Evolutionary conservation across 169 alveolate species (phyloP).

Genomic region (Theileria orientalis): DNA sequence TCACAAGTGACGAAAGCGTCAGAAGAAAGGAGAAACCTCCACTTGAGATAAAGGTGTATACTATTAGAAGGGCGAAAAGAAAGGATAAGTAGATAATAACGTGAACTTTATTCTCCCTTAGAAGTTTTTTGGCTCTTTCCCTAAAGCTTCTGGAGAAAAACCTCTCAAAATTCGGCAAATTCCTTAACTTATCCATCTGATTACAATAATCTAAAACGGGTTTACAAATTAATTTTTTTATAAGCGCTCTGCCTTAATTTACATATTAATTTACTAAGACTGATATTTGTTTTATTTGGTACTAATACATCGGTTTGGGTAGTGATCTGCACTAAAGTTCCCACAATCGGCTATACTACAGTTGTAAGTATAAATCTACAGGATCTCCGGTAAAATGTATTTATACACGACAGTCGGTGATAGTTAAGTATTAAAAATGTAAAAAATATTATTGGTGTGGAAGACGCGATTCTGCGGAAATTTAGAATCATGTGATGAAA

Average conservation of each 20-base stretch:
- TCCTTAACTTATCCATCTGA: background rate
- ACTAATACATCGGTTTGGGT: background rate
- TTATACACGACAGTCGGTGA: too few species aligned
- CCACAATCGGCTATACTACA: slow-evolving; percentile 6
- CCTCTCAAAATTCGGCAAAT: slow-evolving; percentile 24
- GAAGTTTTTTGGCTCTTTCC: slow-evolving; percentile 20
- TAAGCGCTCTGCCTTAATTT: background rate
- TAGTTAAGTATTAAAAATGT: too few species aligned
- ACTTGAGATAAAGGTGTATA: slow-evolving; percentile 83
- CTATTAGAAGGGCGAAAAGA: slow-evolving; percentile 70
- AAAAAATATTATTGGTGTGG: too few species aligned
- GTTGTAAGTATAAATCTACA: too few species aligned
- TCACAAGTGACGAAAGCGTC: slow-evolving; percentile 86
- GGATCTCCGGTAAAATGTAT: too few species aligned
- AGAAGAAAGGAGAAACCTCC: slow-evolving; percentile 91
- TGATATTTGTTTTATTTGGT: background rate
- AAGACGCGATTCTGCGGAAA: background rate
- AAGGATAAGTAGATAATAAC: slow-evolving; percentile 42
- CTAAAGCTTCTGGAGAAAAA: slow-evolving; percentile 8
- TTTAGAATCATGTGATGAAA: slow-evolving; percentile 60
- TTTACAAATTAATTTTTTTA: background rate
- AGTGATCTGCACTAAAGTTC: slow-evolving; percentile 12
- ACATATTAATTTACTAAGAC: background rate
- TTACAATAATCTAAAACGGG: background rate
- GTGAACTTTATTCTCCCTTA: slow-evolving; percentile 45